phyloP scores from a whole-genome alignment of 2,329 filamentous ascomycete genomes.

The Paradendryphiella salina region DNA sequence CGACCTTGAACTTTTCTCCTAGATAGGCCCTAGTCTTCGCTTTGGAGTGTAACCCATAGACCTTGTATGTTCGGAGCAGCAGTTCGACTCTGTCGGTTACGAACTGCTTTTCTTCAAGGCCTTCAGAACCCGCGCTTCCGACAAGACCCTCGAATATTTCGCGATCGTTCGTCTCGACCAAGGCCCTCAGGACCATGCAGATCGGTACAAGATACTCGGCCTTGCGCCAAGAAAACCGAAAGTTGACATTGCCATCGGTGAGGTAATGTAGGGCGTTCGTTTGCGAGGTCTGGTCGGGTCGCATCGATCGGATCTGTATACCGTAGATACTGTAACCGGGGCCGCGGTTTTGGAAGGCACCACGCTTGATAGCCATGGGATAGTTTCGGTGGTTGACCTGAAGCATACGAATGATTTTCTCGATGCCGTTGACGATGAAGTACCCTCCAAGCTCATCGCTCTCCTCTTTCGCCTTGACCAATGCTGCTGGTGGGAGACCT shows the following conservation, averaged over 20 bases:
- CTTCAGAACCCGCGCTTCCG: conserved; percentile 74
- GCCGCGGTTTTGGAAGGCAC: conserved; percentile 86
- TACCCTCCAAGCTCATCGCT: conserved; percentile 95
- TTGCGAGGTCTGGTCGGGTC: conserved; percentile 97
- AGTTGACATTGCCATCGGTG: conserved; percentile 92
- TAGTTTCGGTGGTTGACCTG: conserved; percentile 77
- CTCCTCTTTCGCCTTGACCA: conserved; percentile 89
- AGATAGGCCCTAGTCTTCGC: conserved; percentile 82
- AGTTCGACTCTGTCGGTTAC: conserved; percentile 93
- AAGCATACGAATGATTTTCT: conserved; percentile 13
- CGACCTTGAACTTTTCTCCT: conserved; percentile 86
- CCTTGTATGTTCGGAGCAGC: conserved; percentile 89
- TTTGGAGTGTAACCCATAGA: conserved; percentile 80
- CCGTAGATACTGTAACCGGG: conserved; percentile 85
- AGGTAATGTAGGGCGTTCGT: conserved; percentile 97
- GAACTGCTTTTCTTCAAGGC: conserved; percentile 80
- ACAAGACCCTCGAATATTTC: conserved; percentile 96
- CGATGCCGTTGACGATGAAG: conserved; percentile 81
- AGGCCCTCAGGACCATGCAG: conserved; percentile 94
- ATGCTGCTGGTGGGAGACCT: conserved; percentile 76
- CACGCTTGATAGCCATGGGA: conserved; percentile 89
- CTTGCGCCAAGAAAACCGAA: conserved; percentile 97
- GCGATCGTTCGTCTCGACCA: conserved; percentile 93
- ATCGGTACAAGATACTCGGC: conserved; percentile 94
- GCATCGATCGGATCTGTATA: conserved; percentile 87